phyloP scores from a whole-genome alignment of 805 yeast genomes.

The Teunomyces barrocoloradensis region DNA sequence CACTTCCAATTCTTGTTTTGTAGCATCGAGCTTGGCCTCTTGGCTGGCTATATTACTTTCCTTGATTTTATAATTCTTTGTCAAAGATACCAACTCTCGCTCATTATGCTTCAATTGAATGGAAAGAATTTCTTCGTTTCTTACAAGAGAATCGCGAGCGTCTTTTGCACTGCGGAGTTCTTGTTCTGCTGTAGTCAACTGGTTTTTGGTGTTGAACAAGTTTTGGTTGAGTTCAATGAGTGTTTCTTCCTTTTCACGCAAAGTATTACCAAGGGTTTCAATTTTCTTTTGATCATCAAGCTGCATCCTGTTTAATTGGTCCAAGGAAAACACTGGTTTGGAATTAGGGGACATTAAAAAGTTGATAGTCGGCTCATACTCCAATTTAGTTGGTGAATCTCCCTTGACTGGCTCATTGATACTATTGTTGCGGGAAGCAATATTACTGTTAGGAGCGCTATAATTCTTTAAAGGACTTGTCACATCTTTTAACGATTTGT shows the following conservation, averaged over 20 bases:
- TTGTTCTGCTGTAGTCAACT: slow-evolving; percentile 6
- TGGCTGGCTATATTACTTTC: slow-evolving; percentile 4
- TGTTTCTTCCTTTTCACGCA: slow-evolving; percentile 5
- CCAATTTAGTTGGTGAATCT: slow-evolving; percentile 9
- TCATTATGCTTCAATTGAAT: slow-evolving; percentile 27
- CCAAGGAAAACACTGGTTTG: slow-evolving; percentile 29
- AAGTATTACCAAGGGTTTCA: slow-evolving; percentile 6
- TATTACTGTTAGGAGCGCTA: background rate
- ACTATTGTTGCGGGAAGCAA: background rate
- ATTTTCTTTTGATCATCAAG: slow-evolving; percentile 13
- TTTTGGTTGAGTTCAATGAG: slow-evolving; percentile 3
- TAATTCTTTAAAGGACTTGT: slow-evolving; percentile 26
- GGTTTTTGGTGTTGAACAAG: slow-evolving; percentile 2
- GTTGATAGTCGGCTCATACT: slow-evolving; percentile 30
- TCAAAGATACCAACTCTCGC: slow-evolving; percentile 24
- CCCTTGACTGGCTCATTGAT: slow-evolving; percentile 5
- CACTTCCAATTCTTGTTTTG: background rate
- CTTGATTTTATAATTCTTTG: slow-evolving; percentile 21
- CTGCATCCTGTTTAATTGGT: slow-evolving; percentile 25
- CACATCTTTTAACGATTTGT: slow-evolving; percentile 13
- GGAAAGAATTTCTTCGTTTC: slow-evolving; percentile 11
- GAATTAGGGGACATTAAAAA: slow-evolving; percentile 31
- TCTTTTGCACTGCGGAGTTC: slow-evolving; percentile 5
- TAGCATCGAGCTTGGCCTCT: slow-evolving; percentile 7
- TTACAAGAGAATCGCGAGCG: slow-evolving; percentile 4